Base-by-base conservation (phyloP, 306 rosid genomes). In the Glycine tomentella region DNA sequence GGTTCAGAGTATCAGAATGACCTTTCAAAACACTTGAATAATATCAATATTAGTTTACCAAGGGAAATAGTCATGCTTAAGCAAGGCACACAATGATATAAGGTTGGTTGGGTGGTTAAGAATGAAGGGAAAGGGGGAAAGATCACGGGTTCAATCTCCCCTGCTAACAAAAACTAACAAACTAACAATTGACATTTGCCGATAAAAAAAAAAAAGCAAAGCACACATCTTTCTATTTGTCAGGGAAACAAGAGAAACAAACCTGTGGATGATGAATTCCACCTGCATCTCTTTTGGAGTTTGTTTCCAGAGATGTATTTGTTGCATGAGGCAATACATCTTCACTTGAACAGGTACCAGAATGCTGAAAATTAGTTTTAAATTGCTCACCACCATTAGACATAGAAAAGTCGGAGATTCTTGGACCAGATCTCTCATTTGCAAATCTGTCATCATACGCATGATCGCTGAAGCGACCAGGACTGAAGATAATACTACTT, bases 321-420 rank as follows among this genome's bases (percentile, higher is more conserved):
- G 51, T 69, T 44, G 70, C 75, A 52, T 70, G 90, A 68, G 76
- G 36, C 76, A 84, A 80, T 36, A 80, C 55, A 67, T 87, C 91
- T 82, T 90, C 90, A 77, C 78, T 87, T 69, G 82, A 83, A 50
- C 20, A 52, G 15, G 81, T 82, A 73, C 86, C 74, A 12, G 72
- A 83, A 82, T 38, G 74, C 69, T 48, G 89, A 44, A 86, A 72
- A 81, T 78, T 88, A 72, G 88, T 88, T 88, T 92, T 87, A 84
- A 84, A 88, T 15, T 86, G 87, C 53, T 93, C 95, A 49, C 89
- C 90, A 74, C 91, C 92, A 86, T 90, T 86, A 58, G 89, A 87
- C 51, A 80, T 73, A 80, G 90, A 91, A 88, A 81, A 91, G 78
- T 93, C 90, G 3, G 92, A 91, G 72, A 81, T 84, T 86, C 95